Evolutionary conservation across 2,329 filamentous ascomycete species (phyloP).

Genomic region (Elsinoe australis): DNA sequence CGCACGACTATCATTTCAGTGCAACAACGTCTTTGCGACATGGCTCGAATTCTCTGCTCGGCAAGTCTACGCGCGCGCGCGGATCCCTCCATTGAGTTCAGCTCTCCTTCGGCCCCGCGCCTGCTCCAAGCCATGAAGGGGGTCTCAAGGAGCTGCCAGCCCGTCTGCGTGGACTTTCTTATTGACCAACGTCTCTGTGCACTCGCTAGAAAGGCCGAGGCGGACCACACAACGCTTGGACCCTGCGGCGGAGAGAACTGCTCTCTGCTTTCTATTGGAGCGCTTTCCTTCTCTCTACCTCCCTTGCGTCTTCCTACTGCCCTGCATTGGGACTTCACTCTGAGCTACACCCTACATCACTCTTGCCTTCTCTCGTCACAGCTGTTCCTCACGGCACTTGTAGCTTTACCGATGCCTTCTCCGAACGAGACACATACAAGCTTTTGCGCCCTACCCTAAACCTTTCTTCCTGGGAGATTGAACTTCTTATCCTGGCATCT

Average conservation of each 20-base stretch:
- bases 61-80: no score
- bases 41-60: no score
- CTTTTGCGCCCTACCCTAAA: conserved; percentile 11
- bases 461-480: conserved; percentile 4
- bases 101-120: conserved; percentile 9
- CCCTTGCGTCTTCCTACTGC: neutral
- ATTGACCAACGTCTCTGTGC: conserved; percentile 4
- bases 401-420: conserved; percentile 14
- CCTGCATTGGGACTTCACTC: neutral
- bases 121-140: neutral
- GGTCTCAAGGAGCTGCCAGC: no score
- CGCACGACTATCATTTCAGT: neutral
- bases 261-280: conserved; percentile 2
- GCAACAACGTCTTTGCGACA: no score
- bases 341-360: no score
- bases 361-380: conserved; percentile 1
- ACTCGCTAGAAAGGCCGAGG: conserved; percentile 11
- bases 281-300: conserved; percentile 1
- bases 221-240: conserved; percentile 12
- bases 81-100: neutral
- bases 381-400: neutral
- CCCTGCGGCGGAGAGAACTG: conserved; percentile 12
- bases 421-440: conserved; percentile 6
- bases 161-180: neutral
- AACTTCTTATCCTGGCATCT: conserved; percentile 6